Base-by-base conservation (phyloP, 1,284 basidiomycete genomes). In the Erythrobasidium hasegawianum region DNA sequence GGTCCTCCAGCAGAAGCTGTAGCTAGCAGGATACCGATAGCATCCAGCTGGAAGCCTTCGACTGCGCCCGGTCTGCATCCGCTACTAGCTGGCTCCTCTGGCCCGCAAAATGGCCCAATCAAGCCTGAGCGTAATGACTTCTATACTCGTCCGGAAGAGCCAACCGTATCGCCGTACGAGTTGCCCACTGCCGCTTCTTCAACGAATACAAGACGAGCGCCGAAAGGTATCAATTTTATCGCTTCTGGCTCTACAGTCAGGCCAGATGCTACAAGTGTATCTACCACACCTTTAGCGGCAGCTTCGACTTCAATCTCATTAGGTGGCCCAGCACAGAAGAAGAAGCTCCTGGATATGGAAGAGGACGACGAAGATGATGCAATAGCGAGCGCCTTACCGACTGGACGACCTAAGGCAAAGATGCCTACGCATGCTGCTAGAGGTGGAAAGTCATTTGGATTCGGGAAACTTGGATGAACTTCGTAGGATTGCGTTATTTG, bases 201-300 rank as follows among this genome's bases (percentile, higher is more conserved):
- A n/a, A 29, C 18, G 24, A 64, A 57, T n/a, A 64, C 61, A 1
- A 47, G 20, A 5, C 52, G 61, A 16, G 54, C 41, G 3, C 61
- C 61, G 9, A 64, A 64, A 20, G 61, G 53, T 9, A 64, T 64
- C 41, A 43, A 52, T n/a, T 64, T 64, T 41, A 54, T 64, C 14
- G 41, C 50, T 38, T 52, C 61, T 33, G 33, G 33, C 26, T 29
- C 39, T 9, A 39, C 53, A 26, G 27, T 33, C 10, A 40, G 29
- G 16, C 29, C 55, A 14, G 33, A 33, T 54, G 20, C 52, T 8
- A 54, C 26, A 2, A 18, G 22, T 29, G 29, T 38, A 38, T 18
- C 33, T 1, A 20, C 20, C 16, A 16, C 18, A 8, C 33, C 33
- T 33, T 18, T 9, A 57, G 5, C 49, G 27, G 33, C 45, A 29